Evolutionary conservation across 805 yeast genomes (phyloP), one percentile per base, ranked within the genome.

Genomic region (Candida golubevii): DNA sequence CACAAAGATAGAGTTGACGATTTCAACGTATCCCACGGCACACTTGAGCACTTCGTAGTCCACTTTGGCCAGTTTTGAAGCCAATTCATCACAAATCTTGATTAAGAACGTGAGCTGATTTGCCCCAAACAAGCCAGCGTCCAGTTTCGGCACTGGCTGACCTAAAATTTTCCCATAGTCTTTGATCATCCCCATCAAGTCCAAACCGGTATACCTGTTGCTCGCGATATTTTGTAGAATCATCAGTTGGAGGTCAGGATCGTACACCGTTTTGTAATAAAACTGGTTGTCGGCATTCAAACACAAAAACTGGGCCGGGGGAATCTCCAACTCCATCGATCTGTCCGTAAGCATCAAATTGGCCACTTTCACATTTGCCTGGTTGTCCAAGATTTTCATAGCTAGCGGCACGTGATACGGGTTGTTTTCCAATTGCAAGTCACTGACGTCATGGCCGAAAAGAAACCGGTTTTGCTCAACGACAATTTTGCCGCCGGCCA

Each of bases 391-490:
- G 1, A 66, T 51, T 38, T 64, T 72, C 32, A 79, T 58, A 3
- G 71, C 60, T 47, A 85, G 59, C 4, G 91, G 90, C 36, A 84
- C 65, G 49, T 81, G 83, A 56, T 68, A 84, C 4, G 84, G 83
- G 34, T 69, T 63, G 53, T 82, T 81, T 57, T 81, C 87, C 32
- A 71, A 51, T 11, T 65, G 54, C n/a, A 60, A 56, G 26, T 55
- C 52, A 6, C 54, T 56, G 3, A 49, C 53, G n/a, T 62, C 47
- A 10, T 54, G 50, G 34, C 45, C 42, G 54, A 58, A 58, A 12
- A 72, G 36, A 44, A 60, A 69, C 33, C 72, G 55, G 47, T 69
- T 73, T 53, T 74, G 78, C 37, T 59, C 70, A 9, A 69, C 47
- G 26, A 48, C 32, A 6, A 74, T 54, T 40, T 60, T 62, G 6